Evolutionary conservation across 352 stramenopile genomes (phyloP).

Genomic region (Thalassiosira exigua): DNA sequence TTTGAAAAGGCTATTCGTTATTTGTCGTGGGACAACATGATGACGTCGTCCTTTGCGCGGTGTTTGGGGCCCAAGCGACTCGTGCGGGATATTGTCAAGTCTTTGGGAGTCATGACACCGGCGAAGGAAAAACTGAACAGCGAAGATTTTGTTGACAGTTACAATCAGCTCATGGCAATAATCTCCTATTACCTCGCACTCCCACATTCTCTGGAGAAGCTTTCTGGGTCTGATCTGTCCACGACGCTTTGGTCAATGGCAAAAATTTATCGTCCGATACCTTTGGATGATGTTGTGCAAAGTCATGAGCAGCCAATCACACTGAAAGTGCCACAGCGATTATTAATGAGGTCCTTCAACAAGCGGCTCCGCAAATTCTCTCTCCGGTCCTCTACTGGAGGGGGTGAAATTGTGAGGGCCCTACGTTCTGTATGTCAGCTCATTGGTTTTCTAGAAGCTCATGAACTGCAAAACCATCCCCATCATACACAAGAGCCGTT

Average conservation of each 20-base stretch:
- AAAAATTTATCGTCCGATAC: constrained; percentile 26
- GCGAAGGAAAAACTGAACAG: neutral
- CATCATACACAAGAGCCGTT: constrained; percentile 7
- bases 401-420: constrained; percentile 28
- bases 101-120: constrained; percentile 8
- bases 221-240: constrained; percentile 40
- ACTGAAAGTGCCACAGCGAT: constrained; percentile 11
- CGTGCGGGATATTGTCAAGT: constrained; percentile 30
- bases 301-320: neutral
- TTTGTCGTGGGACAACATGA: constrained; percentile 27
- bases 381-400: constrained; percentile 20
- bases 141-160: neutral
- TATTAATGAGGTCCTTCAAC: constrained; percentile 39
- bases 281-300: neutral
- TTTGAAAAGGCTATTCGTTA: constrained; percentile 27
- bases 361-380: constrained; percentile 49
- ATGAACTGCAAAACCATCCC: neutral
- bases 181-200: constrained; percentile 35
- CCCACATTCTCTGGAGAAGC: constrained; percentile 36
- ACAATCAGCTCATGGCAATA: constrained; percentile 29
- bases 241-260: constrained; percentile 37
- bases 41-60: constrained; percentile 39
- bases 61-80: constrained; percentile 37
- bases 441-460: constrained; percentile 20
- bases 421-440: constrained; percentile 35